A percentile compares a stretch with the other conserved stretches of the same genome.
These are phyloP conservation scores for Fonsecaea monophora DNA, from an alignment of 2,329 filamentous ascomycete species.

Conservation along the genomic window DNA sequence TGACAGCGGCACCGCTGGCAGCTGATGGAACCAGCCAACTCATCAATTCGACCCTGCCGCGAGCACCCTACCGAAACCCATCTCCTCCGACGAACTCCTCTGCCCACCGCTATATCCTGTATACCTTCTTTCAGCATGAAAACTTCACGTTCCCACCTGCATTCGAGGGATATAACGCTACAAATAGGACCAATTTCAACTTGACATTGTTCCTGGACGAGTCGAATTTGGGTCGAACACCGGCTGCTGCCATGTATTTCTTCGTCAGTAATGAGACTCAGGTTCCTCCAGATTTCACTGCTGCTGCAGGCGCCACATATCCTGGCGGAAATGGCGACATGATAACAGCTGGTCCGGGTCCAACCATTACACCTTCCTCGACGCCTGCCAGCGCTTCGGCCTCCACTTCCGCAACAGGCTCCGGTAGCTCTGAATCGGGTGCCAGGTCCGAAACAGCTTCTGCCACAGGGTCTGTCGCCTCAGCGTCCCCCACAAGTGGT, in stretches of 20 bases:
- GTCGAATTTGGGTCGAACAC: conserved; percentile 31
- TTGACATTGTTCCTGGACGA: conserved; percentile 32
- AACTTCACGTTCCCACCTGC: conserved; percentile 33
- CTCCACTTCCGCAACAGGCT: conserved; percentile 11
- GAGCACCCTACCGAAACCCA: conserved; percentile 30
- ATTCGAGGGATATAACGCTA: conserved; percentile 31
- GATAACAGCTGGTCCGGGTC: conserved; percentile 35
- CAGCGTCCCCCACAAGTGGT: conserved; percentile 17
- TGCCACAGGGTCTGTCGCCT: conserved; percentile 22
- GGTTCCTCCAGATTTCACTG: conserved; percentile 35
- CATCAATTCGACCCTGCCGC: conserved; percentile 28
- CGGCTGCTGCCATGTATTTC: conserved; percentile 38
- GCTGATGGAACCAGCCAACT: conserved; percentile 33
- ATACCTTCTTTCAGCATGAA: conserved; percentile 35
- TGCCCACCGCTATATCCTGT: conserved; percentile 39
- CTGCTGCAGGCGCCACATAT: conserved; percentile 31
- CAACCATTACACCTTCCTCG: conserved; percentile 25
- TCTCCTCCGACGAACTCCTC: conserved; percentile 36
- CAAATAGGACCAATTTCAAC: conserved; percentile 34
- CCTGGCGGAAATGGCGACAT: conserved; percentile 36
- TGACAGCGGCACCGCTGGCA: conserved; percentile 22
- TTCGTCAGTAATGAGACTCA: conserved; percentile 36
- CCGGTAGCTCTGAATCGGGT: neutral
- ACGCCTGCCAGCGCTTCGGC: conserved; percentile 21
- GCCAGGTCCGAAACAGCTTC: conserved; percentile 13